Percentiles rank a stretch among this genome's conserved stretches.
phyloP scores from a whole-genome alignment of 768 basidiomycete genomes.

The Naematelia encephala region DNA sequence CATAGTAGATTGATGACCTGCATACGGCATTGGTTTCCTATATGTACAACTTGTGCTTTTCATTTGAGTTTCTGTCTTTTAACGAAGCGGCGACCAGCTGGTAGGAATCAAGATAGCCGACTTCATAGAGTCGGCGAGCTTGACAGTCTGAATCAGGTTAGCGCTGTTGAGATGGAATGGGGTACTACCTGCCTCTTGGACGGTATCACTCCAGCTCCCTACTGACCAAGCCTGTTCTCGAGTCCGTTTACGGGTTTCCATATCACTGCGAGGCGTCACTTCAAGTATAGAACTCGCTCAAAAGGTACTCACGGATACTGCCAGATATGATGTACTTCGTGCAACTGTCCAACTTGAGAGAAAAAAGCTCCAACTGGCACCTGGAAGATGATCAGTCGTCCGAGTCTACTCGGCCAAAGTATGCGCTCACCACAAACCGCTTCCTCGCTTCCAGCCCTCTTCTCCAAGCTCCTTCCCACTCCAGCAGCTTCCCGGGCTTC shows the following conservation, averaged over 20 bases:
- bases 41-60: not conserved
- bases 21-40: not conserved
- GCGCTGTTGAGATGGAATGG: not conserved
- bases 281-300: not conserved
- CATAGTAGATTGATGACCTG: not conserved
- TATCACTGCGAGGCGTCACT: conserved; percentile 33
- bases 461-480: conserved; percentile 95
- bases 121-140: conserved; percentile 81
- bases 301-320: conserved; percentile 73
- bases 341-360: conserved; percentile 52
- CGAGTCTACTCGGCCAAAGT: too few relatives aligned
- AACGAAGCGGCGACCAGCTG: conserved; percentile 46
- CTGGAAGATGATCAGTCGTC: too few relatives aligned
- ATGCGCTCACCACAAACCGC: conserved; percentile 66
- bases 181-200: conserved; percentile 66
- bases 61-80: not conserved
- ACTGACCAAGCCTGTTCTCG: conserved; percentile 90
- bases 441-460: conserved; percentile 89
- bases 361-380: conserved; percentile 50
- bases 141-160: conserved; percentile 64
- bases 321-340: conserved; percentile 90
- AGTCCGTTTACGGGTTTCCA: conserved; percentile 75
- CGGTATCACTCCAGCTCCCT: conserved; percentile 93
- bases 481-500: conserved; percentile 81
- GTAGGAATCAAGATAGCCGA: conserved; percentile 64